Base-by-base conservation (phyloP, 108 stramenopile genomes). In the Discostella pseudostelligera region DNA sequence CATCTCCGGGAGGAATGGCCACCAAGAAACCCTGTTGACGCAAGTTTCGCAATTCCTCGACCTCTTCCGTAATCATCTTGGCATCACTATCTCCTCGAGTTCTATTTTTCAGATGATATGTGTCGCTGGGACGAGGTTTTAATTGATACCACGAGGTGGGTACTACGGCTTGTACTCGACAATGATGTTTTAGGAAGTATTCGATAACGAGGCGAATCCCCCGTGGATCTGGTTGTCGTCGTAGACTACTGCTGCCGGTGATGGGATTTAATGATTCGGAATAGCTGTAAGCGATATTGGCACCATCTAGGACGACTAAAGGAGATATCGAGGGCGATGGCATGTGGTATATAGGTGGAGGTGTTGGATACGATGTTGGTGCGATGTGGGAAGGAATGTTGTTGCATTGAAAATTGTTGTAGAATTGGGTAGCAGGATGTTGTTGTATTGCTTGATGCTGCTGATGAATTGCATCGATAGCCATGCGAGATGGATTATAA, bases 271-370 rank as follows among this genome's bases (percentile, higher is more conserved):
- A 48, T 53, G 83, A 81, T n/a, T 81, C 70, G 11, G 81, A 83
- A 56, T 93, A 93, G n/a, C 77, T 78, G 62, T 93, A 84, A 21
- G 91, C 87, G 13, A 93, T 75, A 59, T 93, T 93, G 60, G 91
- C 91, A 36, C 88, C 91, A 57, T 93, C 91, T 17, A 93, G 74
- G 16, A 93, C 91, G 19, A 93, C 79, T 43, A 93, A 55, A 4
- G 91, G 91, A 28, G 79, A 63, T 50, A 68, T 86, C 9, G 56
- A 57, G 0, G 72, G 72, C 0, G 71, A 51, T 50, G 72, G 72
- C 64, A 73, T 65, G 26, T 59, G 56, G 25, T 65, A 42, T 22
- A 65, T 49, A 8, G 37, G 20, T 40, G 59, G 21, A 29, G 43
- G 45, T 53, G 43, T 8, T 10, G 17, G 36, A 25, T 42, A 10